Evolutionary conservation across 73 alveolate genomes (phyloP).

Genomic region (Symbiodinium pilosum): DNA sequence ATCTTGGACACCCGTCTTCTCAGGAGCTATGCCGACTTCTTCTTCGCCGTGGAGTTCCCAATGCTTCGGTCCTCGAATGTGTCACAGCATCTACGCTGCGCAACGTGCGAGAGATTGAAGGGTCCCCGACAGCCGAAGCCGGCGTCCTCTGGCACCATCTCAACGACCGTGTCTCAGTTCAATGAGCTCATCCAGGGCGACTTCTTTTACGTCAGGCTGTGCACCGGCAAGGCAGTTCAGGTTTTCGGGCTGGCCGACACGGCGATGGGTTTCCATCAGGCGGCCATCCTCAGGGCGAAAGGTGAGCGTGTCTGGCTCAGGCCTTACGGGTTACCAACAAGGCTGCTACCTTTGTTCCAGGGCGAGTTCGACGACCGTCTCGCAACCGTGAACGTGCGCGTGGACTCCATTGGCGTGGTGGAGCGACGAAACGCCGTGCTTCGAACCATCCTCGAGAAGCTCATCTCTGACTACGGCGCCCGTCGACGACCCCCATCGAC

Average conservation of each 20-base stretch:
- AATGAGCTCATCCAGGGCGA: not conserved
- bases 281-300: not conserved
- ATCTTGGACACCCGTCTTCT: constrained; percentile 9
- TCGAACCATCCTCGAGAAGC: not conserved
- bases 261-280: constrained; percentile 16
- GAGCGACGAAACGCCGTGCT: constrained; percentile 9
- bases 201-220: not conserved
- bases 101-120: not conserved
- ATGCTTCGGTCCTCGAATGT: not conserved
- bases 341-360: not conserved
- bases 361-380: not conserved
- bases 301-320: not conserved
- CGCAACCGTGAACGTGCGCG: not conserved
- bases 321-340: not conserved
- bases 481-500: not conserved
- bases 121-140: not conserved
- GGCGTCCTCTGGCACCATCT: not conserved
- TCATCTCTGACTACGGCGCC: not conserved
- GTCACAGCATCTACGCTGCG: not conserved
- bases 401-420: constrained; percentile 20
- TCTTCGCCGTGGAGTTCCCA: not conserved
- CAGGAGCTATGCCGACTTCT: constrained; percentile 2
- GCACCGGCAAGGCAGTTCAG: not conserved
- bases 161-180: not conserved
- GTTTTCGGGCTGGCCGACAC: constrained; percentile 16